Percentiles rank a stretch among this genome's conserved stretches.
These are phyloP conservation scores for Salvia hispanica DNA, from an alignment of 257 asterid species.

Conservation along the genomic window DNA sequence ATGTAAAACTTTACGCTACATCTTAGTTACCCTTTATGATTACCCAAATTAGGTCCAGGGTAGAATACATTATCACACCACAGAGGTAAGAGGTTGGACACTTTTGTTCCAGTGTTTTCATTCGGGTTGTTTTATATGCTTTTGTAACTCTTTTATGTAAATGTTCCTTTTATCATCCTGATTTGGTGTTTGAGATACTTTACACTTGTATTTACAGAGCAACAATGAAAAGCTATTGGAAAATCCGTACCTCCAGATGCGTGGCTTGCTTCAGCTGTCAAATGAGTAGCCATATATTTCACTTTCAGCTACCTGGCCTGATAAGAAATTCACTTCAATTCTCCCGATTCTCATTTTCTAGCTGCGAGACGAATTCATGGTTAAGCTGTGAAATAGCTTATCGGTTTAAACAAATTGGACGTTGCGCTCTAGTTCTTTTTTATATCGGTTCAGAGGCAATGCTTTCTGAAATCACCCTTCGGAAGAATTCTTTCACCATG, in stretches of 20 bases:
- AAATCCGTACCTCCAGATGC: constrained; percentile 99
- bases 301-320: constrained; percentile 50
- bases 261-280: constrained; percentile 89
- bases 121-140: constrained; percentile 12
- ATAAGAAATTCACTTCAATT: constrained; percentile 24
- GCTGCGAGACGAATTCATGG: constrained; percentile 29
- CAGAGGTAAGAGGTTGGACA: not conserved
- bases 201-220: constrained; percentile 65
- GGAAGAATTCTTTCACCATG: constrained; percentile 12
- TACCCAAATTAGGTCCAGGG: not conserved
- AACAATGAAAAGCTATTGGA: constrained; percentile 99
- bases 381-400: constrained; percentile 35
- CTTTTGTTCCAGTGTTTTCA: constrained; percentile 7
- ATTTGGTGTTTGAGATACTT: constrained; percentile 30
- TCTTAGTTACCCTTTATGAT: constrained; percentile 10
- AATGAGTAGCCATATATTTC: constrained; percentile 44
- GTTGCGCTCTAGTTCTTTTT: constrained; percentile 22
- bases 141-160: constrained; percentile 3
- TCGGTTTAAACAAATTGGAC: constrained; percentile 23
- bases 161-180: constrained; percentile 21
- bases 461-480: constrained; percentile 28
- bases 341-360: constrained; percentile 27
- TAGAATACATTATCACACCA: not conserved
- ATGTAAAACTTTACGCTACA: constrained; percentile 6
- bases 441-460: constrained; percentile 29